Evolutionary conservation across 345 rosid genomes (phyloP), one percentile per base, ranked within the genome.

Genomic region (Syzygium grande): DNA sequence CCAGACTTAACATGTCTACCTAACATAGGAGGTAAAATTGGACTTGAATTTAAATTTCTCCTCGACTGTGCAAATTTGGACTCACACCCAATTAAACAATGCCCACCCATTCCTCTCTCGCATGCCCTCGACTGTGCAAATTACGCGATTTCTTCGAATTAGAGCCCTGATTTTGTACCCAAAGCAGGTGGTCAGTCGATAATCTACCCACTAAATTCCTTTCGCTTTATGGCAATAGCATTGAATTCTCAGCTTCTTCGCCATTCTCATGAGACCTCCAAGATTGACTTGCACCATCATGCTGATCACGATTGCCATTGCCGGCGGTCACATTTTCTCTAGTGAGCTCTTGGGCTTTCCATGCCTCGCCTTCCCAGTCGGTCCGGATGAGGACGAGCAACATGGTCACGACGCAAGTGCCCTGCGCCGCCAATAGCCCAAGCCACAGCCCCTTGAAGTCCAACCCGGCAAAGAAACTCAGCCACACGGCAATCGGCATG

Each of bases 351-450:
- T 92, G 85, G 12, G 99, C 98, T 54, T 95, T 92, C 43, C 80
- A 46, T 58, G 96, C 95, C 90, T 97, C 92, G 41, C 56, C 52
- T 7, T 94, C 93, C 98, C 99, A 97, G 88, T 96, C 91, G 23
- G 99, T 97, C 52, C 86, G 90, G 87, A 88, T 90, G 89, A 97
- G 85, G 21, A 91, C 92, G 41, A 92, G 58, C 91, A 97, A 84
- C 99, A 97, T 95, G 86, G 95, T 89, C 77, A 94, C 86, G 6
- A 90, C 91, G 51, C 98, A 97, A 10, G 97, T 93, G 23, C 89
- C 96, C 86, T 97, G 98, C n/a, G 99, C 99, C 14, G 98, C 99
- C 84, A 97, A 65, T 27, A 97, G 90, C 46, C 99, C 99, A 10
- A 96, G 86, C 99, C 99, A 97, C 51, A 97, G 88, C 78, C 98